phyloP scores from a whole-genome alignment of 2,329 filamentous ascomycete species.

The Emericellopsis cladophorae region DNA sequence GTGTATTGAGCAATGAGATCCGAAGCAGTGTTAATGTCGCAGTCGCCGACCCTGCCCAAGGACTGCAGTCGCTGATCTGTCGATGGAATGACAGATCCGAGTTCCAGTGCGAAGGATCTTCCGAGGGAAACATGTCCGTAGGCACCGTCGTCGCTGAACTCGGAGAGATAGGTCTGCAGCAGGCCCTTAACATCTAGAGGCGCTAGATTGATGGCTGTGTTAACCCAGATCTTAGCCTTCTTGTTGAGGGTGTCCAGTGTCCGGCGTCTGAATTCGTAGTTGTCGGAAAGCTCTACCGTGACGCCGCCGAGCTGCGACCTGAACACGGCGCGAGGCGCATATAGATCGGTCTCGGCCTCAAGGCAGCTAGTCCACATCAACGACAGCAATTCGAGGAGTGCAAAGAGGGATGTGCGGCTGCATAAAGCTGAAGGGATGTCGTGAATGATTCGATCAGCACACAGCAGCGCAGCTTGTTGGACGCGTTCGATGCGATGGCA shows the following conservation, averaged over 20 bases:
- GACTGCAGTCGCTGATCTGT: constrained; percentile 79
- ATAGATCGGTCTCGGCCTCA: constrained; percentile 88
- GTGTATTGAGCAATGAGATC: constrained; percentile 97
- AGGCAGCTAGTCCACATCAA: constrained; percentile 94
- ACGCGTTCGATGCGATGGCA: constrained; percentile 90
- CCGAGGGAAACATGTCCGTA: constrained; percentile 90
- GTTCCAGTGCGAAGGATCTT: constrained; percentile 84
- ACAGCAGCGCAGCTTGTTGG: constrained; percentile 72
- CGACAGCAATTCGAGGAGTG: constrained; percentile 79
- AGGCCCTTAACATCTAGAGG: constrained; percentile 91
- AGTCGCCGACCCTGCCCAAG: constrained; percentile 61
- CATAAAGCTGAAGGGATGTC: constrained; percentile 84
- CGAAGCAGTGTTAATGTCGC: constrained; percentile 78
- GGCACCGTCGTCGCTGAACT: constrained; percentile 80
- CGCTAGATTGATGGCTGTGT: constrained; percentile 66
- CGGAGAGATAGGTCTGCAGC: constrained; percentile 89
- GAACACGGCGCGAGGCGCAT: constrained; percentile 74
- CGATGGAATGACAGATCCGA: constrained; percentile 74
- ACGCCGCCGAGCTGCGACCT: constrained; percentile 67
- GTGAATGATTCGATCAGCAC: constrained; percentile 74
- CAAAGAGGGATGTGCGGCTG: constrained; percentile 81
- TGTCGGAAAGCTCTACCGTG: constrained; percentile 82
- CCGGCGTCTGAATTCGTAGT: constrained; percentile 67
- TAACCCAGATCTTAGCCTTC: constrained; percentile 71
- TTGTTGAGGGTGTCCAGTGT: constrained; percentile 71